A percentile compares a stretch with the other conserved stretches of the same genome.
These are phyloP conservation scores for Debaryomyces castellii DNA, from an alignment of 805 yeast genomes.

Conservation along the genomic window DNA sequence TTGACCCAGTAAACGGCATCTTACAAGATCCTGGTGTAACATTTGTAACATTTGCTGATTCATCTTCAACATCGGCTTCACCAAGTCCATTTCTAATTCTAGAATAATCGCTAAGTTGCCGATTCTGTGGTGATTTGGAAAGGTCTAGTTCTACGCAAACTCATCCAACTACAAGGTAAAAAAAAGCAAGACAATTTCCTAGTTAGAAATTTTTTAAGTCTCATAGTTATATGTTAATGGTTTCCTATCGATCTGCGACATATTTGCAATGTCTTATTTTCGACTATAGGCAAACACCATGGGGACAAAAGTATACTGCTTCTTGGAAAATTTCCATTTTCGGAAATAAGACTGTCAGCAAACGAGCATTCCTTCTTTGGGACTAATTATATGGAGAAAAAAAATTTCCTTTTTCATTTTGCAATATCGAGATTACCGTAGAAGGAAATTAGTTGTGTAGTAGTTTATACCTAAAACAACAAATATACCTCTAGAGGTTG, in stretches of 20 bases:
- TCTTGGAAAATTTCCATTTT: not conserved
- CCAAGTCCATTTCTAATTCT: too few relatives aligned
- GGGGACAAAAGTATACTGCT: not conserved
- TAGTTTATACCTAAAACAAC: not conserved
- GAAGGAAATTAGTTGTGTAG: not conserved
- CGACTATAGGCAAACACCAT: too few relatives aligned
- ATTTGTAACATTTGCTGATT: too few relatives aligned
- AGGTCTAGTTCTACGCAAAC: not conserved
- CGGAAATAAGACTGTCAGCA: not conserved
- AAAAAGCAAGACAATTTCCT: not conserved
- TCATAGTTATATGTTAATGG: too few relatives aligned
- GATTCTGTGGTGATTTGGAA: too few relatives aligned
- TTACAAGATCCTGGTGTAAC: too few relatives aligned
- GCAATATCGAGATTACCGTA: constrained; percentile 1
- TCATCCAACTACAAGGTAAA: not conserved
- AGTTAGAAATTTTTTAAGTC: not conserved
- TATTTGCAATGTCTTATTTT: too few relatives aligned
- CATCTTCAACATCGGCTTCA: too few relatives aligned
- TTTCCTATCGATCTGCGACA: too few relatives aligned
- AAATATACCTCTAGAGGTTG: not conserved
- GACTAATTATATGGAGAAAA: not conserved
- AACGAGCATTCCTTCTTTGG: not conserved
- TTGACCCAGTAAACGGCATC: too few relatives aligned
- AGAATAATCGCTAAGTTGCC: too few relatives aligned
- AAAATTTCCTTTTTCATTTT: constrained; percentile 1